phyloP scores from a whole-genome alignment of 2,329 filamentous ascomycete genomes.

The Aureobasidium melanogenum region DNA sequence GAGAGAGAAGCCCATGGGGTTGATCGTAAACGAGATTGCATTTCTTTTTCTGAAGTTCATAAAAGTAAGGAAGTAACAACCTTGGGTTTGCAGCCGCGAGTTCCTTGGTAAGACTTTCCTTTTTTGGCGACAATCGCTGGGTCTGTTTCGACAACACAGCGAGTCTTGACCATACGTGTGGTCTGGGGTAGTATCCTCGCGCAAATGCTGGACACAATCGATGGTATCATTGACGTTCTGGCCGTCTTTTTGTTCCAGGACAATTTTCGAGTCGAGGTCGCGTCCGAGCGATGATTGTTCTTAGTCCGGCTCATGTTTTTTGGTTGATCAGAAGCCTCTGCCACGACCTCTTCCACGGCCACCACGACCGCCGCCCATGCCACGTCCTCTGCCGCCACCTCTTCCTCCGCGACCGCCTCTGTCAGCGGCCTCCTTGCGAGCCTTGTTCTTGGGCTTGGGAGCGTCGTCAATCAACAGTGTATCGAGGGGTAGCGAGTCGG shows the following conservation, averaged over 20 bases:
- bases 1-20: not conserved
- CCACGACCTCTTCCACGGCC: slow-evolving; percentile 28
- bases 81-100: not conserved
- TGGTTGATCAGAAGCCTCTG: slow-evolving; percentile 15
- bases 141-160: not conserved
- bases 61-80: not conserved
- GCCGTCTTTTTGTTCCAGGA: not conserved
- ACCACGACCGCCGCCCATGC: slow-evolving; percentile 23
- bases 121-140: not conserved
- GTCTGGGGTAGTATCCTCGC: not conserved
- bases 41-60: slow-evolving; percentile 9
- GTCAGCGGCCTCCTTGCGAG: slow-evolving; percentile 69
- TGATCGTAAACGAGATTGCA: not conserved
- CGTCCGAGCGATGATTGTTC: not conserved
- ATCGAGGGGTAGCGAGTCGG: slow-evolving; percentile 89
- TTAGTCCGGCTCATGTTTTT: not conserved
- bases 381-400: slow-evolving; percentile 35
- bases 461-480: slow-evolving; percentile 93
- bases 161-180: not conserved
- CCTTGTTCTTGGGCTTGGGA: slow-evolving; percentile 99
- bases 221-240: not conserved
- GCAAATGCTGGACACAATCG: not conserved
- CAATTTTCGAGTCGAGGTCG: not conserved
- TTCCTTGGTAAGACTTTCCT: not conserved
- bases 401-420: slow-evolving; percentile 40